Evolutionary conservation across 352 stramenopile species (phyloP).

Genomic region (Phytopythium delawarense): DNA sequence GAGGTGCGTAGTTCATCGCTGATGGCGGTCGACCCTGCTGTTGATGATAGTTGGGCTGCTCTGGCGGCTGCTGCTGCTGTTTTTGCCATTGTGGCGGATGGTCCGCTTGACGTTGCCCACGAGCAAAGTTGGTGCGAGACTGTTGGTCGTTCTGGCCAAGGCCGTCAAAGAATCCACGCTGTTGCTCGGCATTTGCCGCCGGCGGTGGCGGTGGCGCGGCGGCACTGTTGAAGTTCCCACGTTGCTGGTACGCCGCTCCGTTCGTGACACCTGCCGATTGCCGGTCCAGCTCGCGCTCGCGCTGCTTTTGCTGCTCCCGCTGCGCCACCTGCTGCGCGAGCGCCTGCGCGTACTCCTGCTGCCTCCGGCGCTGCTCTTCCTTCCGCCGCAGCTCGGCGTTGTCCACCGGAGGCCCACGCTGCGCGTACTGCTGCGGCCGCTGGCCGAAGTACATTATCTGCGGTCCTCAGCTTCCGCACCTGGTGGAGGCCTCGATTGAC

Average conservation of each 20-base stretch:
- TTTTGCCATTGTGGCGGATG: slow-evolving; percentile 13
- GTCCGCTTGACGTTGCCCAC: slow-evolving; percentile 26
- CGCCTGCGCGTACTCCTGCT: slow-evolving; percentile 54
- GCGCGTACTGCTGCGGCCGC: slow-evolving; percentile 23
- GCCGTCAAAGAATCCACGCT: slow-evolving; percentile 33
- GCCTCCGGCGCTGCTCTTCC: slow-evolving; percentile 46
- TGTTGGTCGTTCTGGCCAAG: slow-evolving; percentile 35
- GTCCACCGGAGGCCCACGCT: slow-evolving; percentile 24
- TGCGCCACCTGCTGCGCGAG: slow-evolving; percentile 53
- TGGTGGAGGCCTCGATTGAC: no score
- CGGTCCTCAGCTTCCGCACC: background rate
- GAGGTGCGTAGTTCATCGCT: background rate
- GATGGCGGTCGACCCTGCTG: slow-evolving; percentile 6
- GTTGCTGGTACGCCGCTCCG: background rate
- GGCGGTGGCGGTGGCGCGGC: slow-evolving; percentile 5
- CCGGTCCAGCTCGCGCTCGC: slow-evolving; percentile 26
- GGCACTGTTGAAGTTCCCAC: background rate
- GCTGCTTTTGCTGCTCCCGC: slow-evolving; percentile 43
- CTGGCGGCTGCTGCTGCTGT: slow-evolving; percentile 12
- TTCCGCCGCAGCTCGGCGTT: slow-evolving; percentile 22
- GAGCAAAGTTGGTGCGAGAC: slow-evolving; percentile 36
- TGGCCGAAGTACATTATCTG: slow-evolving; percentile 7
- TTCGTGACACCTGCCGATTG: slow-evolving; percentile 10
- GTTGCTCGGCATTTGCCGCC: background rate
- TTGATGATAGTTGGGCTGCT: slow-evolving; percentile 10